Base-by-base conservation (phyloP, 345 rosid species). In the Populus alba region DNA sequence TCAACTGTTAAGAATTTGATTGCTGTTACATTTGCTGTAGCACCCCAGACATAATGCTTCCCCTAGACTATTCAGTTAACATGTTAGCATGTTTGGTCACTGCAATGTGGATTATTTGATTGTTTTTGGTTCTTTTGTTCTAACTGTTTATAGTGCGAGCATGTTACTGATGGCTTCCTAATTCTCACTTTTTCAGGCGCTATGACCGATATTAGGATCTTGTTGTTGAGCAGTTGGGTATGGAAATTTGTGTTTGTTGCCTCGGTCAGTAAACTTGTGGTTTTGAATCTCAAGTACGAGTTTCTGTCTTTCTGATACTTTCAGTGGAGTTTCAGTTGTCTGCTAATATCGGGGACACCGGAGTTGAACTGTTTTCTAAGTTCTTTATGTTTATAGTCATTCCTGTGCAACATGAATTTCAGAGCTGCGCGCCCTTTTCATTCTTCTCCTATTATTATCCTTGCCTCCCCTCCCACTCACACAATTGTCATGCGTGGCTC, bases 171-270 rank as follows among this genome's bases (percentile, higher is more conserved):
- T 57, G 63, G 63, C 63, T n/a, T 25, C 29, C 49, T 25, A 37
- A 16, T 43, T 11, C 31, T 22, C 43, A 4, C 17, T 66, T 68
- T 81, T 20, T 66, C 87, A 88, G 90, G 90, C 89, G 87, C 57
- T 66, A 81, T 68, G 90, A 84, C 75, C 86, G 89, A 72, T 84
- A 86, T 85, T 87, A 83, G 80, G 73, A 31, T 49, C n/a, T 25
- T 37, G 74, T 70, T 73, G 79, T 29, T 31, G 65, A 77, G 71
- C 35, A 20, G 71, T 68, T 61, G 66, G 69, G 66, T 23, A 43
- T 57, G 66, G 53, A n/a, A 80, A 73, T 45, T 29, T 81, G 72
- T 61, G 61, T 23, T 72, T 45, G 27, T 16, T 66, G 31, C 41
- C 72, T 77, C 72, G 80, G 74, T 74, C 29, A 66, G 68, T 72